phyloP scores from a whole-genome alignment of 345 rosid species.

The Eutrema heterophyllum region DNA sequence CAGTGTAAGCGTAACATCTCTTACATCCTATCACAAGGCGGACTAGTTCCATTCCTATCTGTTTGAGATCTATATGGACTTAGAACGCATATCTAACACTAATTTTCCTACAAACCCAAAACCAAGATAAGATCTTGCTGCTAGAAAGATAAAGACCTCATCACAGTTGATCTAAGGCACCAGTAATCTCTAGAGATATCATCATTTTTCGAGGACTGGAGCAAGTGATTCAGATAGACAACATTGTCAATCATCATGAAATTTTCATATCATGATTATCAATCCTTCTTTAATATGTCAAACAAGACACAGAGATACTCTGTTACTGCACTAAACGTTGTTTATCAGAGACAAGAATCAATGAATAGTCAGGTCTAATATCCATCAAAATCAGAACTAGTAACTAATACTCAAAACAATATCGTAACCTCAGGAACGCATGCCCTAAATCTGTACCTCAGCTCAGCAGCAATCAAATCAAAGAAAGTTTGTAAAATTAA shows the following conservation, averaged over 20 bases:
- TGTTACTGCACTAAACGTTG: not conserved
- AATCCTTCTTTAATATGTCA: not conserved
- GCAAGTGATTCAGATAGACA: not conserved
- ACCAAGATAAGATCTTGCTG: not conserved
- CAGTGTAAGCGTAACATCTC: not conserved
- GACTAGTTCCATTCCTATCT: not conserved
- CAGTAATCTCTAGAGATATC: not conserved
- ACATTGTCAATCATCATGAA: not conserved
- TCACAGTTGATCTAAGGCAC: not conserved
- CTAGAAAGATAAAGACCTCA: not conserved
- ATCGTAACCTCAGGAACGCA: not conserved
- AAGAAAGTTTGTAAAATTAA: not conserved
- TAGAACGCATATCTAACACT: not conserved
- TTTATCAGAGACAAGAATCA: not conserved
- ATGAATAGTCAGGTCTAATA: not conserved
- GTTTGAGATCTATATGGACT: not conserved
- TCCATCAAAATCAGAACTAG: not conserved
- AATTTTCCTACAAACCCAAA: not conserved
- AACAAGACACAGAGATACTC: not conserved
- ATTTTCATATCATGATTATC: not conserved
- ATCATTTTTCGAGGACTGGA: not conserved
- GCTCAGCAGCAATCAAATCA: slow-evolving; percentile 1
- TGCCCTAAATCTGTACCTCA: slow-evolving; percentile 6
- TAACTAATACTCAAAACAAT: not conserved
- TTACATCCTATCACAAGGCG: not conserved